Evolutionary conservation across 305 asterid genomes (phyloP).

Genomic region (Plantago coronopus): DNA sequence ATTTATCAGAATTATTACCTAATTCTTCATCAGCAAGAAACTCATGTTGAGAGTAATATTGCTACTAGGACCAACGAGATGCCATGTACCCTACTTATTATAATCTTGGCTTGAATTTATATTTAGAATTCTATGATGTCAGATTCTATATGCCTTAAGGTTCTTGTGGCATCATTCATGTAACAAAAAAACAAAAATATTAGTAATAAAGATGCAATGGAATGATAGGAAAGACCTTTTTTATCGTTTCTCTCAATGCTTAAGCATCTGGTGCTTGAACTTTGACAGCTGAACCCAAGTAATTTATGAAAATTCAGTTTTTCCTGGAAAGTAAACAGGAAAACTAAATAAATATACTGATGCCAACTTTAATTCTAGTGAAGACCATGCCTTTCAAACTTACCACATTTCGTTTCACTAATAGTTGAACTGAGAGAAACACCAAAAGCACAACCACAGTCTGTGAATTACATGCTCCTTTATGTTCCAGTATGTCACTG

Average conservation of each 20-base stretch:
- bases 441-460: constrained; percentile 87
- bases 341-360: constrained; percentile 19
- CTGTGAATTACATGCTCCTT: constrained; percentile 80
- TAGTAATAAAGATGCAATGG: neutral
- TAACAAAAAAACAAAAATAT: too few relatives aligned
- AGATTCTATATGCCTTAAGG: too few relatives aligned
- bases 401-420: constrained; percentile 88
- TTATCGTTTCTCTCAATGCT: constrained; percentile 45
- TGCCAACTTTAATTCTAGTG: constrained; percentile 13
- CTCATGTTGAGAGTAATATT: too few relatives aligned
- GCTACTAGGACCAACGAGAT: too few relatives aligned
- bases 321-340: constrained; percentile 49
- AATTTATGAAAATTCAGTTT: constrained; percentile 84
- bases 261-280: constrained; percentile 43
- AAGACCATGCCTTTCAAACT: constrained; percentile 13
- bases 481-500: constrained; percentile 89
- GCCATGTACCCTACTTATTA: too few relatives aligned
- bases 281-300: constrained; percentile 69
- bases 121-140: too few relatives aligned
- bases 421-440: constrained; percentile 88
- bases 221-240: constrained; percentile 44
- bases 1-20: too few relatives aligned
- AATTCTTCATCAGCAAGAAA: too few relatives aligned
- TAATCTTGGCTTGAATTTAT: too few relatives aligned
- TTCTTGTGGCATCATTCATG: too few relatives aligned